These are phyloP conservation scores for Penicillium sclerotigenum DNA, from an alignment of 2,329 filamentous ascomycete genomes.

Conservation along the genomic window DNA sequence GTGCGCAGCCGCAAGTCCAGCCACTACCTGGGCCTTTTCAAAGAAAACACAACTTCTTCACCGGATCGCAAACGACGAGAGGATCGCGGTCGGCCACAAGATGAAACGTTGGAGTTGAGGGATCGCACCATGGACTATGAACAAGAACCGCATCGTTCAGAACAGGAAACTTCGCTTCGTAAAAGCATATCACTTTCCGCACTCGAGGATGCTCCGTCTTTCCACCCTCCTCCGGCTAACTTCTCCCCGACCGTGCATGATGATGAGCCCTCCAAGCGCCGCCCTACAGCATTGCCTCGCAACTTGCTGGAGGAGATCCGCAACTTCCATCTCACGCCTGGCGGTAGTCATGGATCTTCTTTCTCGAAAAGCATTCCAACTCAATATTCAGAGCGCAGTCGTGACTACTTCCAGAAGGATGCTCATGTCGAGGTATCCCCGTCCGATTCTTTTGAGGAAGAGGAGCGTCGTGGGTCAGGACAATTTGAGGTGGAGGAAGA, in stretches of 20 bases:
- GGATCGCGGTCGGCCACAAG: constrained; percentile 40
- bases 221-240: constrained; percentile 19
- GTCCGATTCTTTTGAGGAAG: constrained; percentile 25
- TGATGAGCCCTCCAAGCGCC: constrained; percentile 26
- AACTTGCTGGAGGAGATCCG: constrained; percentile 57
- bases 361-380: constrained; percentile 44
- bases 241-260: constrained; percentile 6
- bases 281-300: constrained; percentile 43
- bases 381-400: constrained; percentile 33
- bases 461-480: constrained; percentile 19
- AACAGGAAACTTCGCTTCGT: constrained; percentile 23
- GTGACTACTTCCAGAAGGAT: constrained; percentile 30
- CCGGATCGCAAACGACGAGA: constrained; percentile 53
- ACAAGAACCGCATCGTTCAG: constrained; percentile 7
- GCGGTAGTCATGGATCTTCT: constrained; percentile 44
- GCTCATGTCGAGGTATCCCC: constrained; percentile 18
- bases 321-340: constrained; percentile 53
- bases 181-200: constrained; percentile 31
- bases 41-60: constrained; percentile 56
- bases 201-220: constrained; percentile 23
- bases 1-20: constrained; percentile 64
- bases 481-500: constrained; percentile 56
- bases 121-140: constrained; percentile 18
- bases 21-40: constrained; percentile 63
- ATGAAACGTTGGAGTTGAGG: constrained; percentile 24